Conservation (phyloP, 2,329 filamentous ascomycete species). For the Neopestalotiopsis clavispora region DNA sequence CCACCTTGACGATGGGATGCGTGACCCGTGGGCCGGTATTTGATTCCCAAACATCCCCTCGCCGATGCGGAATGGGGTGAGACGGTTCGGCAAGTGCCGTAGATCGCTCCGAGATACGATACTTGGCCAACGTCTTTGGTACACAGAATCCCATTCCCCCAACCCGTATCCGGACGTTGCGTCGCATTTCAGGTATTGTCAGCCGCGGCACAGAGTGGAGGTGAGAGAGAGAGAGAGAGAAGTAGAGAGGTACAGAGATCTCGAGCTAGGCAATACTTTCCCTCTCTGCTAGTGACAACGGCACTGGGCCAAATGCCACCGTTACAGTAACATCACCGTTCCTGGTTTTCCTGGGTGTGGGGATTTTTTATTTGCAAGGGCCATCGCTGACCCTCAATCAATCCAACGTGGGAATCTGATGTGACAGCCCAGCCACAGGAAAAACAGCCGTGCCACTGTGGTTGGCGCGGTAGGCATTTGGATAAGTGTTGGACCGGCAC, state of each 20-base stretch:
- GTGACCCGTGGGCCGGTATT: not conserved
- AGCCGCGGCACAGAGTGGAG: not conserved
- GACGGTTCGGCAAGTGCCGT: not conserved
- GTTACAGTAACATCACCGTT: slow-evolving; percentile 2
- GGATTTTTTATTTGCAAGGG: not conserved
- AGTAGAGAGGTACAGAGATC: not conserved
- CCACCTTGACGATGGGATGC: not conserved
- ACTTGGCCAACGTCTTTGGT: not conserved
- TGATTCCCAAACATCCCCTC: not conserved
- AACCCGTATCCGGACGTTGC: not conserved
- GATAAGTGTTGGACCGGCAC: no score
- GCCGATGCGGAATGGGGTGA: not conserved
- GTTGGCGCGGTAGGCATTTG: not conserved
- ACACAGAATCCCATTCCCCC: not conserved
- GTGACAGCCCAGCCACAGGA: not conserved
- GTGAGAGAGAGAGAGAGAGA: not conserved
- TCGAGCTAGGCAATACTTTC: not conserved
- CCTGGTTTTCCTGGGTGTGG: not conserved
- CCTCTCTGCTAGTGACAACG: not conserved
- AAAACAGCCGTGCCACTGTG: not conserved
- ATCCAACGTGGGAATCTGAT: not conserved
- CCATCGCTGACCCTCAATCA: not conserved
- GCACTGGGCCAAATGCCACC: not conserved
- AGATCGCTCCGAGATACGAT: not conserved
- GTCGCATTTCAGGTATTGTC: not conserved